These are phyloP conservation scores for Clitopilus passeckerianus DNA, from an alignment of 768 basidiomycete species.

Conservation along the genomic window DNA sequence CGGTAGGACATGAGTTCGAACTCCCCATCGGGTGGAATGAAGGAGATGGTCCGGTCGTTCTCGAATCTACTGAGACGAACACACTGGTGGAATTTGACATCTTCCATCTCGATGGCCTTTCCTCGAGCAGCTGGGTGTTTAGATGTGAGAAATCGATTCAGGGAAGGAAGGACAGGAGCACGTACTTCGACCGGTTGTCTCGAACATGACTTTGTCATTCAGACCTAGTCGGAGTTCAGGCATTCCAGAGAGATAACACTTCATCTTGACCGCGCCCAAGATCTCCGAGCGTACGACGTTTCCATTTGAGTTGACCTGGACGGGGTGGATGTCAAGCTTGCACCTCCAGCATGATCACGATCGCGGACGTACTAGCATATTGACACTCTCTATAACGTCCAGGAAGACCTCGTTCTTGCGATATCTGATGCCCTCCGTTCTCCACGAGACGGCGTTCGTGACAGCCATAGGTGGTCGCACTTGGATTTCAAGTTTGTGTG, in stretches of 20 bases:
- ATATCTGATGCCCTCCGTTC: slow-evolving; percentile 95
- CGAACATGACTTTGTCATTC: slow-evolving; percentile 99
- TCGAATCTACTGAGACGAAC: slow-evolving; percentile 96
- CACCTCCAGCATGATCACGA: neutral
- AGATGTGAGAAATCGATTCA: neutral
- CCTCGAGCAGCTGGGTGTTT: slow-evolving; percentile 70
- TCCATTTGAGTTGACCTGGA: slow-evolving; percentile 91
- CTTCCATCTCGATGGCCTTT: slow-evolving; percentile 99
- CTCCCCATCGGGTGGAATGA: slow-evolving; percentile 98
- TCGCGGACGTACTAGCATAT: slow-evolving; percentile 68
- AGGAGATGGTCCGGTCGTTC: slow-evolving; percentile 97
- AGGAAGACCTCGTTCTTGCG: slow-evolving; percentile 99
- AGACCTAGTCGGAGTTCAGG: slow-evolving; percentile 92
- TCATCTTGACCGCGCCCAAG: slow-evolving; percentile 99
- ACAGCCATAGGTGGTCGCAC: slow-evolving; percentile 94
- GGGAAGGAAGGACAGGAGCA: slow-evolving; percentile 7
- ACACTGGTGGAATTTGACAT: slow-evolving; percentile 99
- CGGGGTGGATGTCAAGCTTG: neutral
- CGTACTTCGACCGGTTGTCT: slow-evolving; percentile 91
- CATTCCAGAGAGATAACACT: slow-evolving; percentile 99
- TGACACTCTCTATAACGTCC: slow-evolving; percentile 97
- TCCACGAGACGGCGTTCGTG: slow-evolving; percentile 98
- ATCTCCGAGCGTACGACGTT: slow-evolving; percentile 98
- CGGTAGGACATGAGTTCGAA: slow-evolving; percentile 99
- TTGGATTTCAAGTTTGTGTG: slow-evolving; percentile 92